Evolutionary conservation across 495 filamentous ascomycete genomes (phyloP).

Genomic region (Annulohypoxylon moriforme): DNA sequence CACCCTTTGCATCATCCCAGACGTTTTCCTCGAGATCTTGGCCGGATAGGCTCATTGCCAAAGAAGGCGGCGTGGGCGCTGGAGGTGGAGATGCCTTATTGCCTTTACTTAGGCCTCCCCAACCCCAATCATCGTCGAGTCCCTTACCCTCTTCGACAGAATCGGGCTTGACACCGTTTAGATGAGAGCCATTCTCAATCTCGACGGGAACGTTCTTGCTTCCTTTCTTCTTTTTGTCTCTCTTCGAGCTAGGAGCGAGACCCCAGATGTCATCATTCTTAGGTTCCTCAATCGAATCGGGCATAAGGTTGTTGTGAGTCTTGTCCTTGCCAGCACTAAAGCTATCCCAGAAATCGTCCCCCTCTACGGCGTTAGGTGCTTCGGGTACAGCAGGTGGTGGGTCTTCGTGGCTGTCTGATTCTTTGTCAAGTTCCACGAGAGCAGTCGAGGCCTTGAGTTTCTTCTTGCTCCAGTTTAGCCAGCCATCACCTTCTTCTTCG

Average conservation of each 20-base stretch:
- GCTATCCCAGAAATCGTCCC: slow-evolving; percentile 52
- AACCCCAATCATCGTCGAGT: slow-evolving; percentile 54
- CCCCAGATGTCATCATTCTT: slow-evolving; percentile 57
- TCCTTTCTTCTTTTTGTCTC: slow-evolving; percentile 57
- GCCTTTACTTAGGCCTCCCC: slow-evolving; percentile 50
- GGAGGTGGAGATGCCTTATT: slow-evolving; percentile 57
- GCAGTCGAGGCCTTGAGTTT: slow-evolving; percentile 49
- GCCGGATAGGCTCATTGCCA: slow-evolving; percentile 48
- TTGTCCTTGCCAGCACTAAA: slow-evolving; percentile 52
- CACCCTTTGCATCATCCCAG: slow-evolving; percentile 40
- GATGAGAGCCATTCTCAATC: slow-evolving; percentile 49
- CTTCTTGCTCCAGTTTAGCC: slow-evolving; percentile 50
- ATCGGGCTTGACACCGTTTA: slow-evolving; percentile 52
- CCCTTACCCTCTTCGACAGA: slow-evolving; percentile 57
- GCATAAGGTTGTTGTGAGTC: slow-evolving; percentile 51
- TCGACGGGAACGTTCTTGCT: slow-evolving; percentile 56
- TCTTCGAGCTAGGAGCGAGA: slow-evolving; percentile 47
- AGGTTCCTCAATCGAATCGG: slow-evolving; percentile 60
- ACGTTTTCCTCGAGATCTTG: slow-evolving; percentile 39
- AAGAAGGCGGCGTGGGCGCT: slow-evolving; percentile 54
- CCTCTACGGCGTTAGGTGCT: slow-evolving; percentile 32
- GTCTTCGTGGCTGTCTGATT: slow-evolving; percentile 31
- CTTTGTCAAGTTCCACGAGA: slow-evolving; percentile 51
- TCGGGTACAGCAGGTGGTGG: slow-evolving; percentile 31
- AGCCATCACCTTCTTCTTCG: slow-evolving; percentile 37